phyloP scores from a whole-genome alignment of 352 stramenopile species.

The Globisporangium parvum region DNA sequence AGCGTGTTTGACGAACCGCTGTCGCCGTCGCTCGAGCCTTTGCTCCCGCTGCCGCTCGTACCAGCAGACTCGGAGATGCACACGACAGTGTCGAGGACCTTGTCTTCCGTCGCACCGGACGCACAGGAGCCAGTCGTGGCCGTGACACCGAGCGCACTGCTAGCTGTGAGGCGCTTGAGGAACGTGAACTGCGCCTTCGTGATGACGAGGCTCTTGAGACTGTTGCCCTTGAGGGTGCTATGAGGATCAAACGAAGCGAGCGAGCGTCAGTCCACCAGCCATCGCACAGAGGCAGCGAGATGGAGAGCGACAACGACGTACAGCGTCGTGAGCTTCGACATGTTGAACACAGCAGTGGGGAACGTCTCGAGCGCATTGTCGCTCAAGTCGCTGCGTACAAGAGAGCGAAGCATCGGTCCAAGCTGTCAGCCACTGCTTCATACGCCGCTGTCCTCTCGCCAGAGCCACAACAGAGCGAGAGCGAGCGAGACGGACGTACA shows the following conservation, averaged over 20 bases:
- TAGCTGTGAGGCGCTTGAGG: slow-evolving; percentile 31
- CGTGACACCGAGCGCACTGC: slow-evolving; percentile 38
- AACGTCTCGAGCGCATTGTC: slow-evolving; percentile 54
- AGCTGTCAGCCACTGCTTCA: not conserved
- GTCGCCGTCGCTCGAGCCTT: not conserved
- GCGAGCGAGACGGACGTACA: slow-evolving; percentile 16
- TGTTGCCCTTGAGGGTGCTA: slow-evolving; percentile 53
- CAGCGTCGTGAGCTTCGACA: slow-evolving; percentile 62
- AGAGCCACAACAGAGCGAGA: not conserved
- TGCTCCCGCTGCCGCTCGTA: slow-evolving; percentile 3
- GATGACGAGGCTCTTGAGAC: slow-evolving; percentile 35
- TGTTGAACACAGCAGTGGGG: slow-evolving; percentile 52
- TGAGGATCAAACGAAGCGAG: not conserved
- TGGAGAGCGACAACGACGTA: slow-evolving; percentile 17
- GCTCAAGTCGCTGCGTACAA: slow-evolving; percentile 29
- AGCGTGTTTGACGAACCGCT: slow-evolving; percentile 23
- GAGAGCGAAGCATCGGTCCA: not conserved
- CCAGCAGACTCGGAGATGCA: slow-evolving; percentile 30
- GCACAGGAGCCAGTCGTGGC: slow-evolving; percentile 25
- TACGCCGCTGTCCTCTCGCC: too few relatives aligned
- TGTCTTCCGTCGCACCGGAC: slow-evolving; percentile 23
- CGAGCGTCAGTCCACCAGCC: too few relatives aligned
- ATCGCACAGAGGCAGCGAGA: not conserved
- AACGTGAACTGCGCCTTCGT: slow-evolving; percentile 37
- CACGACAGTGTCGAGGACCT: slow-evolving; percentile 44